Percentiles rank a stretch among this genome's conserved stretches.
phyloP scores from a whole-genome alignment of 768 basidiomycete species.

The Boletus fagicola region DNA sequence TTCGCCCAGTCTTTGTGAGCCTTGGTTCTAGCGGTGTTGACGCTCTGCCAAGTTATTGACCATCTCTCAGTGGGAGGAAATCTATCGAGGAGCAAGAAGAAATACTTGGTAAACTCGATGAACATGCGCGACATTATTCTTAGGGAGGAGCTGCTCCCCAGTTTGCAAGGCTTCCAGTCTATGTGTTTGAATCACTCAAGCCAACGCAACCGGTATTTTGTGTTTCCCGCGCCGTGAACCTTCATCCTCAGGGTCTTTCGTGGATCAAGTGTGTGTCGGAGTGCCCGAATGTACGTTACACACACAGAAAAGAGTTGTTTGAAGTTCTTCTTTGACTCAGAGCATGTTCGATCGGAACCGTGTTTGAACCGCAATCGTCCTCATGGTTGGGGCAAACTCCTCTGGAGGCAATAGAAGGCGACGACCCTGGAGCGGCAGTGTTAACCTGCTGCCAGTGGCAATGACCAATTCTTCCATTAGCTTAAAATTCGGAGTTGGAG shows the following conservation, averaged over 20 bases:
- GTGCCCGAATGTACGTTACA: background rate
- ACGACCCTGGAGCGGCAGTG: background rate
- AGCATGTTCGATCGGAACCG: background rate
- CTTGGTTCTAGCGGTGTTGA: background rate
- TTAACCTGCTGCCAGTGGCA: background rate
- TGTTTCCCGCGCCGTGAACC: background rate
- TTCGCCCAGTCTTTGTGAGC: constrained; percentile 72
- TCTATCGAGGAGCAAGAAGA: constrained; percentile 41
- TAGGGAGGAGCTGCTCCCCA: background rate
- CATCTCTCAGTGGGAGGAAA: constrained; percentile 37
- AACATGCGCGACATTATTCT: constrained; percentile 20
- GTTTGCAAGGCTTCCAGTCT: background rate
- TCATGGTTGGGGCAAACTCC: background rate
- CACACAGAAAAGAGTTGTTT: background rate
- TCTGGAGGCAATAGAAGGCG: background rate
- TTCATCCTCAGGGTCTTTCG: background rate
- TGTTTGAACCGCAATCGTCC: background rate
- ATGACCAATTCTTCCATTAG: too few relatives aligned
- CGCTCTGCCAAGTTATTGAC: constrained; percentile 1
- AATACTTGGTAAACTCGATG: constrained; percentile 44
- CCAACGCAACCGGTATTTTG: background rate
- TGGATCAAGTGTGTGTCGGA: background rate
- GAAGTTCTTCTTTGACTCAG: background rate
- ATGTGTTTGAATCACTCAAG: background rate
- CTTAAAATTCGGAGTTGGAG: background rate